phyloP scores from a whole-genome alignment of 345 rosid genomes.

The Salix udensis region DNA sequence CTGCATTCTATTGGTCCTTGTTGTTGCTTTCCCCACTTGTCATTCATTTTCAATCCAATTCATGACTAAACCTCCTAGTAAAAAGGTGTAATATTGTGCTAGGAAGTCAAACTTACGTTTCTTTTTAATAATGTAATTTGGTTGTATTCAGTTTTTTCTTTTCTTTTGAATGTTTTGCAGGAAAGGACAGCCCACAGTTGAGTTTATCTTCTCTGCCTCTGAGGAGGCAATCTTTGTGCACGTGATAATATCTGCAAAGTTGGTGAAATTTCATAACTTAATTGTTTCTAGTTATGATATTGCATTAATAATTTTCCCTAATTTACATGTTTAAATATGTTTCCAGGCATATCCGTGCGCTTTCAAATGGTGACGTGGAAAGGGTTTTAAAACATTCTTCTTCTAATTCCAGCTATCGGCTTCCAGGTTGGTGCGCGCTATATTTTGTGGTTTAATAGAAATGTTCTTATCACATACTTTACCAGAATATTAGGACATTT shows the following conservation, averaged over 20 bases:
- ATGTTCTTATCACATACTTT: neutral
- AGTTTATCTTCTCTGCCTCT: slow-evolving; percentile 91
- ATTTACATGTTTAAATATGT: neutral
- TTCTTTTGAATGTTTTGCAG: slow-evolving; percentile 40
- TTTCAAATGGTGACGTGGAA: slow-evolving; percentile 75
- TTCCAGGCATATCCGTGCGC: slow-evolving; percentile 74
- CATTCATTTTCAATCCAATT: neutral
- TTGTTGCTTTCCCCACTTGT: neutral
- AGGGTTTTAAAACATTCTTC: slow-evolving; percentile 55
- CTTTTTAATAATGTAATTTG: neutral
- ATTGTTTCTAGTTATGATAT: slow-evolving; percentile 7
- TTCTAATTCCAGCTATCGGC: slow-evolving; percentile 48
- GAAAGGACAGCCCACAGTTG: slow-evolving; percentile 83
- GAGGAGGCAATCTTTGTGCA: slow-evolving; percentile 92
- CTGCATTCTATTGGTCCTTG: neutral
- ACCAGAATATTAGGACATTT: neutral
- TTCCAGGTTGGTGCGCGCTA: slow-evolving; percentile 69
- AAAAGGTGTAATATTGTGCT: neutral
- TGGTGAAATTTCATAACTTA: slow-evolving; percentile 33
- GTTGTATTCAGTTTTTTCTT: neutral
- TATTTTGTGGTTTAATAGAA: neutral
- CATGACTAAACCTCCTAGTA: neutral
- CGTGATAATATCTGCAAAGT: slow-evolving; percentile 87
- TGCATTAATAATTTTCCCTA: neutral
- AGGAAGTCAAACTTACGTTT: neutral